These are phyloP conservation scores for Bruguiera parviflora DNA, from an alignment of 345 rosid genomes.

Conservation along the genomic window DNA sequence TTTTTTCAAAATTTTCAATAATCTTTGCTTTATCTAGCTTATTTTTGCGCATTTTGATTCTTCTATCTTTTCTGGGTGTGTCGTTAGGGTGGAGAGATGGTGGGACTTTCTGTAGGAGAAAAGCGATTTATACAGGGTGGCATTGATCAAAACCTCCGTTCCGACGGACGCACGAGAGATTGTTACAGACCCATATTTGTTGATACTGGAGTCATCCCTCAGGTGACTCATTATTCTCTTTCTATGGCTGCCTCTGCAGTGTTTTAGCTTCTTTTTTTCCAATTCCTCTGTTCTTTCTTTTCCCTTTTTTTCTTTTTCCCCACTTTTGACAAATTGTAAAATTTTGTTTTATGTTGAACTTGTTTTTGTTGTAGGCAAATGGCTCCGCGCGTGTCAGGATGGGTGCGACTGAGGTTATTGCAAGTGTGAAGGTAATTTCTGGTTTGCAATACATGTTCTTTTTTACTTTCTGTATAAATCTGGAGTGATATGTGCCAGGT, in stretches of 20 bases:
- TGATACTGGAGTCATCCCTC: slow-evolving; percentile 84
- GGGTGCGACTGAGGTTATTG: slow-evolving; percentile 87
- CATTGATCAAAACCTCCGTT: slow-evolving; percentile 73
- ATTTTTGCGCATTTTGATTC: background rate
- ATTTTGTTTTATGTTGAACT: background rate
- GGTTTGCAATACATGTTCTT: background rate
- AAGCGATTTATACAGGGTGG: slow-evolving; percentile 72
- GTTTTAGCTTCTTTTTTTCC: background rate
- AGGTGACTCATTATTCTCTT: slow-evolving; percentile 39
- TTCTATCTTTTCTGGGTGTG: background rate
- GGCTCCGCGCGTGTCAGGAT: slow-evolving; percentile 81
- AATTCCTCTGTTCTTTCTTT: background rate
- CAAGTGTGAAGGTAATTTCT: slow-evolving; percentile 76
- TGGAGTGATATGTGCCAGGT: background rate
- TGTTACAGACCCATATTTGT: slow-evolving; percentile 62
- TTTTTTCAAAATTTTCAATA: no score
- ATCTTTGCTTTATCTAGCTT: no score
- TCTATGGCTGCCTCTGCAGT: background rate
- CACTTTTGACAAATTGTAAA: background rate
- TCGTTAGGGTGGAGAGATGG: slow-evolving; percentile 42
- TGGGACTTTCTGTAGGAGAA: slow-evolving; percentile 74
- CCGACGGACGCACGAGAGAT: slow-evolving; percentile 71
- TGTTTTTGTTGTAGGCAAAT: slow-evolving; percentile 53
- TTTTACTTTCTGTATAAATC: background rate
- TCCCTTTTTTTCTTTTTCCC: background rate